Evolutionary conservation across 768 basidiomycete genomes (phyloP).

Genomic region (Lyophyllum semitale): DNA sequence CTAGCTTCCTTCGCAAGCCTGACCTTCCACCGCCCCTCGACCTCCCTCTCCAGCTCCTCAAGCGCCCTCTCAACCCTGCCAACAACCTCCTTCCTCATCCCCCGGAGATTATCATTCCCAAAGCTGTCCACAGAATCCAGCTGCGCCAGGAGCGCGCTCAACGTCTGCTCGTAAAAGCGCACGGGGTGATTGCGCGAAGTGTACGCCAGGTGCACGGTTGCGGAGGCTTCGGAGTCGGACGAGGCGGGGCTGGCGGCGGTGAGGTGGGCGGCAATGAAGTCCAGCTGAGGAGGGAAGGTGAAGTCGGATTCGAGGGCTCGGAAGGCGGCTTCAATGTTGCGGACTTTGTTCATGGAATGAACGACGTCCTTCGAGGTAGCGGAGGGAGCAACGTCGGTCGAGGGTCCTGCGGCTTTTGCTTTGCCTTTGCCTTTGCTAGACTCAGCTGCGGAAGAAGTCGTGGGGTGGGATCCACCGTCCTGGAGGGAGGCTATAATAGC

Average conservation of each 20-base stretch:
- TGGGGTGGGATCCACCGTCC: too few species aligned
- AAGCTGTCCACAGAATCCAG: slow-evolving; percentile 64
- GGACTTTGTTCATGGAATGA: slow-evolving; percentile 36
- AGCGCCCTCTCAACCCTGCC: slow-evolving; percentile 57
- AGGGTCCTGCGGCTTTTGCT: too few species aligned
- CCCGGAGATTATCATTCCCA: slow-evolving; percentile 54
- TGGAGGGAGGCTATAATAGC: too few species aligned
- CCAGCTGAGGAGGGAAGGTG: too few species aligned
- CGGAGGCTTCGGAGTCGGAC: too few species aligned
- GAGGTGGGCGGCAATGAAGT: too few species aligned
- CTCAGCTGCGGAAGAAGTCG: too few species aligned
- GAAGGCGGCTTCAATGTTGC: too few species aligned
- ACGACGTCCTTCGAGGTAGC: slow-evolving; percentile 28
- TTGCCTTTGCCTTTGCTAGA: slow-evolving; percentile 37
- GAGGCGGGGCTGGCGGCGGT: slow-evolving; percentile 19
- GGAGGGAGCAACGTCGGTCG: too few species aligned
- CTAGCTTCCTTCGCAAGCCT: slow-evolving; percentile 25
- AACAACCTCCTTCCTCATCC: slow-evolving; percentile 61
- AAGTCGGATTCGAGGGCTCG: too few species aligned
- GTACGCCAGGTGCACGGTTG: slow-evolving; percentile 50
- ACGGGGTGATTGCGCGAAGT: slow-evolving; percentile 59
- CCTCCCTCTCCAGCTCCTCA: slow-evolving; percentile 49
- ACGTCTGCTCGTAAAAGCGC: slow-evolving; percentile 60
- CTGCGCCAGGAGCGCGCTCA: slow-evolving; percentile 53
- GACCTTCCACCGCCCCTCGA: slow-evolving; percentile 43